A percentile compares a stretch with the other conserved stretches of the same genome.
Conservation (phyloP, 495 filamentous ascomycete species). For the Lasiosphaeriaceae sp. region DNA sequence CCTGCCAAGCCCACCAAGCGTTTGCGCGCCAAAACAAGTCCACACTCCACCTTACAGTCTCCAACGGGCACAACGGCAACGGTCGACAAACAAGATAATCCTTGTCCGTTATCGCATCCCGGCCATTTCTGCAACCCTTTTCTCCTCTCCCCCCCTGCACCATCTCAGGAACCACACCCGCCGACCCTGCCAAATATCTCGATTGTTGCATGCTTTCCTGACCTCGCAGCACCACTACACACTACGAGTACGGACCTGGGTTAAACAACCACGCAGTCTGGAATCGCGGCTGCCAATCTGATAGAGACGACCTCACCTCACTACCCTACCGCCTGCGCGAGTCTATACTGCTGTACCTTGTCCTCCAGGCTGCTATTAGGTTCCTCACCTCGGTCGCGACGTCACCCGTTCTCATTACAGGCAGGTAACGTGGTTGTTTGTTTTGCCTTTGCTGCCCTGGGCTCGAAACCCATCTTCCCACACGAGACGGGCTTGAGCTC, state of each 20-base stretch:
- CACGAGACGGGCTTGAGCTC: too few relatives aligned
- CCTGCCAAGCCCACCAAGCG: conserved; percentile 16
- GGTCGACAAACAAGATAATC: conserved; percentile 21
- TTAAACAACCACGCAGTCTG: neutral
- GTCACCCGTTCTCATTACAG: too few relatives aligned
- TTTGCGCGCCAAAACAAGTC: conserved; percentile 6
- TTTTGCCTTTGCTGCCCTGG: too few relatives aligned
- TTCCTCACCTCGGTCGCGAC: too few relatives aligned
- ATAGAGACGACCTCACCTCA: too few relatives aligned
- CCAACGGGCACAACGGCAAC: conserved; percentile 15
- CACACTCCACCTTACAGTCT: conserved; percentile 8
- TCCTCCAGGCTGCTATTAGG: too few relatives aligned
- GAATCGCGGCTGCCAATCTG: too few relatives aligned
- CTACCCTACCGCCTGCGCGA: too few relatives aligned
- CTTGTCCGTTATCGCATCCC: conserved; percentile 15
- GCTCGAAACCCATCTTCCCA: too few relatives aligned
- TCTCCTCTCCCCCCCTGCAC: conserved; percentile 6
- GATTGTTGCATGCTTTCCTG: conserved; percentile 7
- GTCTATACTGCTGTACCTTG: too few relatives aligned
- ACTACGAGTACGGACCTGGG: neutral
- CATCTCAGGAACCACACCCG: conserved; percentile 5
- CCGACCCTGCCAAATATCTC: conserved; percentile 3
- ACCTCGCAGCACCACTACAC: neutral
- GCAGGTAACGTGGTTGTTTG: too few relatives aligned
- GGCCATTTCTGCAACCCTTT: conserved; percentile 7